phyloP scores from a whole-genome alignment of 2,329 filamentous ascomycete species.

The Colletotrichum magnum region DNA sequence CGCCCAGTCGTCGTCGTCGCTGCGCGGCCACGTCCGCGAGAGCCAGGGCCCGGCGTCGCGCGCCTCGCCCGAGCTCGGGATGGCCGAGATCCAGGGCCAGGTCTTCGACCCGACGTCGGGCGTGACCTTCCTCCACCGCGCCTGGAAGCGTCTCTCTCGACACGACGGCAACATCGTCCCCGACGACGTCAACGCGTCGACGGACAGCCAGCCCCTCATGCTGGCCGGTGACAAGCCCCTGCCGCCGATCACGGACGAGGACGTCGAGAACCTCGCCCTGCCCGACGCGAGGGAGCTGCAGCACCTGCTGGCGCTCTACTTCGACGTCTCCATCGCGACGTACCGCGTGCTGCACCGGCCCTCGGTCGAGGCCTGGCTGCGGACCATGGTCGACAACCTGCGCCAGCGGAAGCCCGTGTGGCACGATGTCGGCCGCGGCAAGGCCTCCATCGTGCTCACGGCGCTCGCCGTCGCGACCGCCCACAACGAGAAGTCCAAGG shows the following conservation, averaged over 20 bases:
- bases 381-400: slow-evolving; percentile 55
- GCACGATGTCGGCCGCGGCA: slow-evolving; percentile 57
- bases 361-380: slow-evolving; percentile 64
- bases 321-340: slow-evolving; percentile 72
- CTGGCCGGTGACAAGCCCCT: slow-evolving; percentile 67
- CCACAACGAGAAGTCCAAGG: slow-evolving; percentile 57
- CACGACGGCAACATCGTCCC: slow-evolving; percentile 51
- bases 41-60: slow-evolving; percentile 42
- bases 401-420: slow-evolving; percentile 53
- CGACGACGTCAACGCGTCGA: slow-evolving; percentile 42
- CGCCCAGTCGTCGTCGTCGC: not conserved
- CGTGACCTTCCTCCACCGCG: slow-evolving; percentile 68
- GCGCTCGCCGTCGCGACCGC: slow-evolving; percentile 63
- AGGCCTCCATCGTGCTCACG: slow-evolving; percentile 62
- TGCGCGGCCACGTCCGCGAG: slow-evolving; percentile 25
- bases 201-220: slow-evolving; percentile 60
- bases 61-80: slow-evolving; percentile 49
- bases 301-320: slow-evolving; percentile 65
- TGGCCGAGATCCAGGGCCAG: slow-evolving; percentile 62
- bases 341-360: slow-evolving; percentile 71
- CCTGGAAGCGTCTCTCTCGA: slow-evolving; percentile 65
- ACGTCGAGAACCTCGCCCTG: slow-evolving; percentile 53
- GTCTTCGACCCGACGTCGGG: slow-evolving; percentile 70
- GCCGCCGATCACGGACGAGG: slow-evolving; percentile 46
- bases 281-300: slow-evolving; percentile 51